phyloP scores from a whole-genome alignment of 2,329 filamentous ascomycete genomes.

The Penicillium sp. region DNA sequence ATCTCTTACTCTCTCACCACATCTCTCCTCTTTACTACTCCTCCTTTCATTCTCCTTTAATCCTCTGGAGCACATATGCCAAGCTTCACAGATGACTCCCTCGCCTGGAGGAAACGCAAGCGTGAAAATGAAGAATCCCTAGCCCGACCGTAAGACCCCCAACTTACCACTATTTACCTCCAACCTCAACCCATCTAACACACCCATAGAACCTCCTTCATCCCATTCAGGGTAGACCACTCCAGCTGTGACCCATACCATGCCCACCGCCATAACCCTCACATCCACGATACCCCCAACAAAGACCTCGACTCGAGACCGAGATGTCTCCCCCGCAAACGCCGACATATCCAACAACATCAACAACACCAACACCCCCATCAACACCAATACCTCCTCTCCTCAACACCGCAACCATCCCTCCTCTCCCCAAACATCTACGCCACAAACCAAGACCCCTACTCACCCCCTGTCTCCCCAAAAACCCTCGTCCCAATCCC shows the following conservation, averaged over 20 bases:
- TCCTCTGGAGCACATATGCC: slow-evolving; percentile 9
- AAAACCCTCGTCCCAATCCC: slow-evolving; percentile 31
- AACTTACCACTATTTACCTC: background rate
- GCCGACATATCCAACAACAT: slow-evolving; percentile 24
- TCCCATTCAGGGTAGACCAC: slow-evolving; percentile 20
- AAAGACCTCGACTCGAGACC: slow-evolving; percentile 24
- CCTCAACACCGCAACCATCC: slow-evolving; percentile 15
- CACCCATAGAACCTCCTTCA: slow-evolving; percentile 17
- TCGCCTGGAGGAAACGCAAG: slow-evolving; percentile 30
- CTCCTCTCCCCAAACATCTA: slow-evolving; percentile 29
- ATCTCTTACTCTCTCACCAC: background rate
- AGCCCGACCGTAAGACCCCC: slow-evolving; percentile 13
- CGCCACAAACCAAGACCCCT: slow-evolving; percentile 18
- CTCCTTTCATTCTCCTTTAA: background rate
- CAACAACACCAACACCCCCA: background rate
- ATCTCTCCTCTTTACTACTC: background rate
- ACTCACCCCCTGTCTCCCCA: slow-evolving; percentile 32
- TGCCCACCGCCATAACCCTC: slow-evolving; percentile 15
- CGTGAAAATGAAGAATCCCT: slow-evolving; percentile 26
- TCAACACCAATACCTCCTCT: slow-evolving; percentile 12
- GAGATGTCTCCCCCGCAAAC: slow-evolving; percentile 31
- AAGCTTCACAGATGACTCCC: slow-evolving; percentile 6
- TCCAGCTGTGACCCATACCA: slow-evolving; percentile 21
- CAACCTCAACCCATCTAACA: slow-evolving; percentile 1
- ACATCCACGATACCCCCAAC: background rate